Evolutionary conservation across 2,329 filamentous ascomycete species (phyloP).

Genomic region (Diaporthe ilicicola): DNA sequence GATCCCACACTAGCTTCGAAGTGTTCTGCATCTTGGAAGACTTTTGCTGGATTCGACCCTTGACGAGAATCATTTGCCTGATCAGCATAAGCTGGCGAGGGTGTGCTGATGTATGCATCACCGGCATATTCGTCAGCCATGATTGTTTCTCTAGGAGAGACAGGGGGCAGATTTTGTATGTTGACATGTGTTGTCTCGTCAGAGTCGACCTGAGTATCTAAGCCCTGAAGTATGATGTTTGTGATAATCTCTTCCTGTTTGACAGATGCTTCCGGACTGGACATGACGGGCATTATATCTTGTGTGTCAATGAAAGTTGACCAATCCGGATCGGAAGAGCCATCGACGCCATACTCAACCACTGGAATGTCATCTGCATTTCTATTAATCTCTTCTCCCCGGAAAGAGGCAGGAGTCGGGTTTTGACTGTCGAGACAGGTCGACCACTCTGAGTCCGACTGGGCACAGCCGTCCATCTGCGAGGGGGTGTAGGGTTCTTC

Average conservation of each 20-base stretch:
- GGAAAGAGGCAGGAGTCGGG: neutral
- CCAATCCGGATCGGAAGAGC: constrained; percentile 15
- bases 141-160: neutral
- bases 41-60: neutral
- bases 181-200: neutral
- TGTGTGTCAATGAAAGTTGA: constrained; percentile 25
- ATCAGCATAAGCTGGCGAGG: neutral
- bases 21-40: neutral
- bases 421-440: constrained; percentile 12
- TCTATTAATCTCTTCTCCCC: neutral
- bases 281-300: neutral
- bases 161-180: neutral
- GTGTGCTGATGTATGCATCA: neutral
- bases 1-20: constrained; percentile 20
- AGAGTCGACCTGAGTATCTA: neutral
- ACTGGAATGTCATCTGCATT: neutral
- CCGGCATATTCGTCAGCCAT: neutral
- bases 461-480: neutral
- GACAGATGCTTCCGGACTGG: neutral
- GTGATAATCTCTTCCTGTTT: neutral
- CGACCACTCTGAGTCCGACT: constrained; percentile 22
- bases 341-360: constrained; percentile 5
- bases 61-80: neutral
- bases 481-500: neutral
- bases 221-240: neutral